phyloP scores from a whole-genome alignment of 768 basidiomycete genomes.

The Antrodiella citrinella region DNA sequence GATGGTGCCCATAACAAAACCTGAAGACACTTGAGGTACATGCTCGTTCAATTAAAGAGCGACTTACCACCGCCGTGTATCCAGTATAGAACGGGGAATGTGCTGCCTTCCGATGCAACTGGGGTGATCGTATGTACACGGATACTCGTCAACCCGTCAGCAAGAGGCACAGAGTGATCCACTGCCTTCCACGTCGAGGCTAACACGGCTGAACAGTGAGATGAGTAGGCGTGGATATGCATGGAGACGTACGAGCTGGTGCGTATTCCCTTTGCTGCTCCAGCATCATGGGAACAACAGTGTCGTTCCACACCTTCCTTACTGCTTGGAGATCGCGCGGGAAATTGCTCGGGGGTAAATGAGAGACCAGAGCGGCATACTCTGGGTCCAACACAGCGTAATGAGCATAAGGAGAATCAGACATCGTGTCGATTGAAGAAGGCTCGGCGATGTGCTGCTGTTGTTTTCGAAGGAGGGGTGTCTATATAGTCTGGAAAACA shows the following conservation, averaged over 20 bases:
- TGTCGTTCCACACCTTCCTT: neutral
- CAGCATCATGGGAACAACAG: no score
- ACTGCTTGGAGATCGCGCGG: neutral
- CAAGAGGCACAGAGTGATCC: neutral
- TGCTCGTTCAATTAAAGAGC: neutral
- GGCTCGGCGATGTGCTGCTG: no score
- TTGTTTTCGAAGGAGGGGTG: no score
- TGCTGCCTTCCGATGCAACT: neutral
- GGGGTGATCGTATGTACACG: neutral
- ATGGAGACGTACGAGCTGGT: no score
- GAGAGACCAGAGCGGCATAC: neutral
- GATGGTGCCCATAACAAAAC: constrained; percentile 5
- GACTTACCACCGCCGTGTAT: constrained; percentile 12
- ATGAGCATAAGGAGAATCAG: neutral
- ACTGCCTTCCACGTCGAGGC: neutral
- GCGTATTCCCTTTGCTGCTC: no score
- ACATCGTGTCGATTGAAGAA: no score
- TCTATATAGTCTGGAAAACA: no score
- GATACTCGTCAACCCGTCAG: neutral
- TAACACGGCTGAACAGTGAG: no score
- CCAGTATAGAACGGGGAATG: constrained; percentile 7
- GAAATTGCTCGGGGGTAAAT: neutral
- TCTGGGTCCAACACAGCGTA: neutral
- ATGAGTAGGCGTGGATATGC: no score
- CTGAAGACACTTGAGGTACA: neutral